Evolutionary conservation across 257 asterid species (phyloP).

Genomic region (Eustoma russellianum): DNA sequence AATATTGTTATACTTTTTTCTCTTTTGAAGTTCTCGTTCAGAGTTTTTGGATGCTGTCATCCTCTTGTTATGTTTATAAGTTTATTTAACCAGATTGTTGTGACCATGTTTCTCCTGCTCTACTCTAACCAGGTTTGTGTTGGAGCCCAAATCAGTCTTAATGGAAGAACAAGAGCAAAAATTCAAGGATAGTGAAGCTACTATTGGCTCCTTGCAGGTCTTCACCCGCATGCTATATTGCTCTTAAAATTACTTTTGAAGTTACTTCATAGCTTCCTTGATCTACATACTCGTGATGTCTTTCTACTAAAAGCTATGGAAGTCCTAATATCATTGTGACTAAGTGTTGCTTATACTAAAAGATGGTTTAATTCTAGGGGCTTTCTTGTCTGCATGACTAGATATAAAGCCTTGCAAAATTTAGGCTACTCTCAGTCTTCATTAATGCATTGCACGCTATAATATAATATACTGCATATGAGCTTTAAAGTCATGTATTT

Average conservation of each 20-base stretch:
- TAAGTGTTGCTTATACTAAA: neutral
- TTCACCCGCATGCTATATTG: conserved; percentile 8
- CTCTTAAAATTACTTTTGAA: neutral
- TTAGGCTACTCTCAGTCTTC: too few species aligned
- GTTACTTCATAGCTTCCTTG: neutral
- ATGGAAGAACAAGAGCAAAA: conserved; percentile 77
- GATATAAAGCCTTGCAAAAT: too few species aligned
- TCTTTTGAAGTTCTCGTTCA: neutral
- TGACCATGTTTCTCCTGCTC: conserved; percentile 4
- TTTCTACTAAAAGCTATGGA: neutral
- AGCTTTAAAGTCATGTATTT: too few species aligned
- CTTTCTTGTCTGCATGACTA: neutral
- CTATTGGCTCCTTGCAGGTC: conserved; percentile 75
- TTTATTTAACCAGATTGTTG: neutral
- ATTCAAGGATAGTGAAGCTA: conserved; percentile 71
- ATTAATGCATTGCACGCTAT: too few species aligned
- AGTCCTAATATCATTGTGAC: neutral
- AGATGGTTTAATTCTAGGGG: neutral
- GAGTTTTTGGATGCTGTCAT: neutral
- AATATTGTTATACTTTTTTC: neutral
- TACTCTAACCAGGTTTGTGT: conserved; percentile 53
- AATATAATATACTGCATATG: too few species aligned
- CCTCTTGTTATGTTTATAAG: neutral
- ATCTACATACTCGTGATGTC: neutral
- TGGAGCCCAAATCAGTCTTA: conserved; percentile 74